Percentiles rank a stretch among this genome's conserved stretches.
Evolutionary conservation across 306 rosid genomes (phyloP).

Genomic region (Trifolium fragiferum): DNA sequence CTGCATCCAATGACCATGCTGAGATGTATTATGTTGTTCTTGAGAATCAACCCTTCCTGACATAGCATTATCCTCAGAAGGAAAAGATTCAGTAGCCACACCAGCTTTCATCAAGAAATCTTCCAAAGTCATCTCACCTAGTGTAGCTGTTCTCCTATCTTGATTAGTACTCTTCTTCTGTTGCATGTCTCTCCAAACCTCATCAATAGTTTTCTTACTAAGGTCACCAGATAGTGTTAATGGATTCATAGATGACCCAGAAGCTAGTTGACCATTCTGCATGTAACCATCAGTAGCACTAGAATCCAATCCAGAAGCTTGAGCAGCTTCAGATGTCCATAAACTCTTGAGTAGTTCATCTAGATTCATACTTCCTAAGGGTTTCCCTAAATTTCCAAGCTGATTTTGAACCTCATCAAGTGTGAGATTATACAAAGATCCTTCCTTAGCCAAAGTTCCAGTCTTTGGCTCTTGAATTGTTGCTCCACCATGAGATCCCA

Average conservation of each 20-base stretch:
- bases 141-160: slow-evolving; percentile 71
- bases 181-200: slow-evolving; percentile 95
- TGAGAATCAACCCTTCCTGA: slow-evolving; percentile 55
- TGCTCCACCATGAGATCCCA: slow-evolving; percentile 89
- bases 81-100: slow-evolving; percentile 62
- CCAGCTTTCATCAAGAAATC: slow-evolving; percentile 96
- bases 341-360: slow-evolving; percentile 92
- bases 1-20: slow-evolving; percentile 75
- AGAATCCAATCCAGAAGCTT: slow-evolving; percentile 53
- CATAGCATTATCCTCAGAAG: slow-evolving; percentile 48
- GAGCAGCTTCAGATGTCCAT: slow-evolving; percentile 74
- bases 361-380: slow-evolving; percentile 94
- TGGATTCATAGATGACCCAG: slow-evolving; percentile 55
- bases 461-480: slow-evolving; percentile 64
- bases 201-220: slow-evolving; percentile 94
- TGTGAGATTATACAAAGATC: slow-evolving; percentile 81
- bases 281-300: slow-evolving; percentile 38
- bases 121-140: slow-evolving; percentile 97
- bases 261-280: slow-evolving; percentile 53
- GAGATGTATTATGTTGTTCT: slow-evolving; percentile 44
- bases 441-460: slow-evolving; percentile 65
- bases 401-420: slow-evolving; percentile 96
- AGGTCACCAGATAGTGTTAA: slow-evolving; percentile 66
- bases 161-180: slow-evolving; percentile 53
- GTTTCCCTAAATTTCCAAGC: slow-evolving; percentile 93